Percentiles rank a stretch among this genome's conserved stretches.
These are phyloP conservation scores for Dentipellis fragilis DNA, from an alignment of 768 basidiomycete species.

Conservation along the genomic window DNA sequence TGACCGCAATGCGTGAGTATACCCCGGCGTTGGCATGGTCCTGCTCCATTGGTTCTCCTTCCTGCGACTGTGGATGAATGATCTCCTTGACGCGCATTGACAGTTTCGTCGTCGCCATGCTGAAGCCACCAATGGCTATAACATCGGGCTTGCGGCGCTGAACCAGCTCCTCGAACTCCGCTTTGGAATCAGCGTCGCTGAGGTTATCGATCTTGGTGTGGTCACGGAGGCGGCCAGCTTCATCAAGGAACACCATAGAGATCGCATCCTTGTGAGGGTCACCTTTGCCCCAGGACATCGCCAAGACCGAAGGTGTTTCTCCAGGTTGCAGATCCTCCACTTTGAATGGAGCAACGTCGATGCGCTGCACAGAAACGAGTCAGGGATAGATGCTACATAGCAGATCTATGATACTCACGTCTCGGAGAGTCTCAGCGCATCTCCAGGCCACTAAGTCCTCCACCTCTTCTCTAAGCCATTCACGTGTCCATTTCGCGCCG, in stretches of 20 bases:
- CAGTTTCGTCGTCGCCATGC: conserved; percentile 67
- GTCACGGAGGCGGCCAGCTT: conserved; percentile 84
- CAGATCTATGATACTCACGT: conserved; percentile 35
- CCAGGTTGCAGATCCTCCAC: conserved; percentile 57
- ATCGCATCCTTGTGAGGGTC: conserved; percentile 89
- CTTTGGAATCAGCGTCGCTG: conserved; percentile 51
- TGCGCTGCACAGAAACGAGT: conserved; percentile 40
- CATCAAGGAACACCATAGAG: conserved; percentile 75
- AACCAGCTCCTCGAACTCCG: conserved; percentile 76
- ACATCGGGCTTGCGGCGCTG: conserved; percentile 79
- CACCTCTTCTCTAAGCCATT: conserved; percentile 81
- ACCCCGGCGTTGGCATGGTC: conserved; percentile 18
- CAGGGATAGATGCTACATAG: not conserved
- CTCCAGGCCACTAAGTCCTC: conserved; percentile 72
- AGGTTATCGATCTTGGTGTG: conserved; percentile 86
- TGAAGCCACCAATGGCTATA: conserved; percentile 84
- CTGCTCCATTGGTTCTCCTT: conserved; percentile 4
- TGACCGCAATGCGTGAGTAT: conserved; percentile 55
- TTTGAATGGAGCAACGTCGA: conserved; percentile 71
- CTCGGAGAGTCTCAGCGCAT: conserved; percentile 59
- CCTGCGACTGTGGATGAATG: conserved; percentile 17
- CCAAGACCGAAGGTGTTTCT: conserved; percentile 70
- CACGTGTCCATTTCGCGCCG: conserved; percentile 81
- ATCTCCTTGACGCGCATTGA: conserved; percentile 54
- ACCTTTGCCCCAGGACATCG: conserved; percentile 91